Evolutionary conservation across 108 stramenopile species (phyloP).

Genomic region (Cylindrotheca closterium): DNA sequence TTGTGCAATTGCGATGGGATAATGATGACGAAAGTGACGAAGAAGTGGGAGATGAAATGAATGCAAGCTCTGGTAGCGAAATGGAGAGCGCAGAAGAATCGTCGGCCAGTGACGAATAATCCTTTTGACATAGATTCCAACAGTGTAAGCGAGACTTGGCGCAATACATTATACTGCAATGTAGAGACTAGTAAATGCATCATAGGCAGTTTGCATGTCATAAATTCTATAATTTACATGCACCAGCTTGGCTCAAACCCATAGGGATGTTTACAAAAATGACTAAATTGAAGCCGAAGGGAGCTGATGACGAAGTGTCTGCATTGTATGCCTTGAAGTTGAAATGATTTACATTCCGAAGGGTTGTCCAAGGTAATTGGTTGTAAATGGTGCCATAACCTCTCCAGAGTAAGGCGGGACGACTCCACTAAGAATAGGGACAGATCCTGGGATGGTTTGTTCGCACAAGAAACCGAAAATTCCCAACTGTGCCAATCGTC

Average conservation of each 20-base stretch:
- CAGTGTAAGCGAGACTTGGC: too few relatives aligned
- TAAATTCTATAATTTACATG: too few relatives aligned
- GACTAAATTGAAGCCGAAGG: too few relatives aligned
- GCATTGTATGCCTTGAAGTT: too few relatives aligned
- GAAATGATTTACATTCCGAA: slow-evolving; percentile 35
- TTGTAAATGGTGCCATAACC: slow-evolving; percentile 65
- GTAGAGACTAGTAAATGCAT: too few relatives aligned
- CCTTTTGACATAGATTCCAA: neutral
- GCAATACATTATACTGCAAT: too few relatives aligned
- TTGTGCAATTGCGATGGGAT: slow-evolving; percentile 59
- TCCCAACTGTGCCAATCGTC: slow-evolving; percentile 75
- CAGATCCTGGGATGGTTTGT: slow-evolving; percentile 75
- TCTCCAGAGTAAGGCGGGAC: slow-evolving; percentile 70
- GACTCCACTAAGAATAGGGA: slow-evolving; percentile 72
- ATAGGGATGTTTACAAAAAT: too few relatives aligned
- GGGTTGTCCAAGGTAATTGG: slow-evolving; percentile 30
- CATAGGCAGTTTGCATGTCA: too few relatives aligned
- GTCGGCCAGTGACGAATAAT: neutral
- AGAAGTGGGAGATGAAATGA: slow-evolving; percentile 19
- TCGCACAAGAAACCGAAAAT: slow-evolving; percentile 77
- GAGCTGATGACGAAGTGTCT: too few relatives aligned
- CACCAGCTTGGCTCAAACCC: too few relatives aligned
- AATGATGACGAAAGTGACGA: slow-evolving; percentile 30
- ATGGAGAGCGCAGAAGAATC: neutral
- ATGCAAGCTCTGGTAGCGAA: slow-evolving; percentile 5